Conservation (phyloP, 2,329 filamentous ascomycete genomes). For the Penicillium janthinellum region DNA sequence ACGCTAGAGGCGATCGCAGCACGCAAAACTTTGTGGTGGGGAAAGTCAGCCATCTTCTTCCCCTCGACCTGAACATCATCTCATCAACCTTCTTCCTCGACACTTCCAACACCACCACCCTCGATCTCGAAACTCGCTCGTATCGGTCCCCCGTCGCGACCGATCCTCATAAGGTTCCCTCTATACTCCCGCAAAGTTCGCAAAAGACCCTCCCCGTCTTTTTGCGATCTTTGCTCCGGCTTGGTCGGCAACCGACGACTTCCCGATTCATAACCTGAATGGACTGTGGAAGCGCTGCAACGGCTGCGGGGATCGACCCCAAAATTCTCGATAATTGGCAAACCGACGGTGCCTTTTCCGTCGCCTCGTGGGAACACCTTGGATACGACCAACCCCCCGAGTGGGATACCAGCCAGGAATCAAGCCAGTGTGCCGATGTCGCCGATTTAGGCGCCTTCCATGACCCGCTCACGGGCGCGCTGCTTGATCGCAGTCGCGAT, state of each 20-base stretch:
- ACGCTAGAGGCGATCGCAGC: constrained; percentile 28
- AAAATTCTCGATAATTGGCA: constrained; percentile 46
- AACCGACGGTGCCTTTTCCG: constrained; percentile 38
- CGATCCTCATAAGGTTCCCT: background rate
- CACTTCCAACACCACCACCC: background rate
- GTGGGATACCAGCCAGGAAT: constrained; percentile 44
- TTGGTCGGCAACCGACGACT: constrained; percentile 18
- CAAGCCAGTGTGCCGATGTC: constrained; percentile 40
- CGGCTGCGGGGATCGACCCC: constrained; percentile 45
- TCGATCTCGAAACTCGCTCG: background rate
- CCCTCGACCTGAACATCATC: constrained; percentile 19
- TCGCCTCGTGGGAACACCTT: constrained; percentile 40
- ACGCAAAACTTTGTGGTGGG: constrained; percentile 32
- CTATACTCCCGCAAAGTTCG: constrained; percentile 19
- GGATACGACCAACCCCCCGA: constrained; percentile 40
- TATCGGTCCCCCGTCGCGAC: background rate
- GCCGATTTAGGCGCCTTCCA: constrained; percentile 36
- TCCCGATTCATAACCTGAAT: constrained; percentile 32
- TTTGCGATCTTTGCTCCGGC: constrained; percentile 28
- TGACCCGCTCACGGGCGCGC: constrained; percentile 30
- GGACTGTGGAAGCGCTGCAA: constrained; percentile 41
- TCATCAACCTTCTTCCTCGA: constrained; percentile 6
- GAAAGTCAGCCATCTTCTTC: constrained; percentile 28
- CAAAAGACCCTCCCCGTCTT: constrained; percentile 21
- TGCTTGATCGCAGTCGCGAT: constrained; percentile 30